These are phyloP conservation scores for Cupressus sempervirens DNA, from an alignment of 75 land plant genomes.

Conservation along the genomic window DNA sequence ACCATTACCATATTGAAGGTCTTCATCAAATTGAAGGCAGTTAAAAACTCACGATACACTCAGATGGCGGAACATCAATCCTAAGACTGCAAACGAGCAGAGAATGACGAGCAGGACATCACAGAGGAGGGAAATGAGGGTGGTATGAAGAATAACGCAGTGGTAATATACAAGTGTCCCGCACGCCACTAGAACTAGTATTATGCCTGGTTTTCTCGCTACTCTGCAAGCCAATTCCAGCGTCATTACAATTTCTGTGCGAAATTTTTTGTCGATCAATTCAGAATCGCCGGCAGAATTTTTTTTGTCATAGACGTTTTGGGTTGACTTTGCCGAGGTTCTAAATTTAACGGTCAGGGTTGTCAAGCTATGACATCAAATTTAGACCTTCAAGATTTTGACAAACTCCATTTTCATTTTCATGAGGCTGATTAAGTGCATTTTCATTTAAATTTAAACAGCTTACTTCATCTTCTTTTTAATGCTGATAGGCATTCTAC, in stretches of 20 bases:
- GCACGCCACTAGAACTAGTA: slow-evolving; percentile 50
- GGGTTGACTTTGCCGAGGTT: no score
- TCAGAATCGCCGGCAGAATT: no score
- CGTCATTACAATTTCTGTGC: not conserved
- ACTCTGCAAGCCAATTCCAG: not conserved
- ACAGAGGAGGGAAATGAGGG: slow-evolving; percentile 58
- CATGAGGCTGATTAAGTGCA: no score
- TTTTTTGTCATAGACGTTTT: no score
- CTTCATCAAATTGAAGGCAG: not conserved
- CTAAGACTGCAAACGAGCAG: slow-evolving; percentile 88
- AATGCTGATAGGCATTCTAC: no score
- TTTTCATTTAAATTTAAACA: no score
- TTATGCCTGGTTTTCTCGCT: slow-evolving; percentile 28
- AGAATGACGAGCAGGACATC: slow-evolving; percentile 84
- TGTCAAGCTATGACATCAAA: no score
- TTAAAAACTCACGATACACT: slow-evolving; percentile 59
- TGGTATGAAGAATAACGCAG: slow-evolving; percentile 59
- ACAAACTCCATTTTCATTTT: no score
- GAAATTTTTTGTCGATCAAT: not conserved
- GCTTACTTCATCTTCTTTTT: no score
- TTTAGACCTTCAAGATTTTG: no score
- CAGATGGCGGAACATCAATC: slow-evolving; percentile 82
- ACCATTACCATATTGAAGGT: not conserved
- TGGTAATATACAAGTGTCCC: slow-evolving; percentile 82
- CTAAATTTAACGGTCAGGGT: no score